Evolutionary conservation across 768 basidiomycete species (phyloP), one percentile per base, ranked within the genome.

Genomic region (Pleurotus eryngii): DNA sequence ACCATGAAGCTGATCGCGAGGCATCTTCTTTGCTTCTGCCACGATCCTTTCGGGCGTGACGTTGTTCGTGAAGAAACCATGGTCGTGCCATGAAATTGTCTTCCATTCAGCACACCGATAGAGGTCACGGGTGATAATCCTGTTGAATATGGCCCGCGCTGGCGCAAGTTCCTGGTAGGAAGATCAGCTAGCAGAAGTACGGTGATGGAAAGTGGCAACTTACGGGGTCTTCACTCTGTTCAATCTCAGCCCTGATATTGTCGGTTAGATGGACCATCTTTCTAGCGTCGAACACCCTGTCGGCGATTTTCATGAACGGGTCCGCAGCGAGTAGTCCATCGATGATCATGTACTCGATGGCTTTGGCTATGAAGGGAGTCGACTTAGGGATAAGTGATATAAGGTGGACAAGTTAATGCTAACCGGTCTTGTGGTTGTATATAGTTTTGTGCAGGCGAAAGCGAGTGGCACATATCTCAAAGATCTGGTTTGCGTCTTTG

Each of bases 271-370:
- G 73, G 2, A 92, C 62, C 57, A 81, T 92, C 55, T 76, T 73
- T 55, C 81, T 72, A 0, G 90, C 85, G 15, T 89, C 67, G 24
- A 77, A 67, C 14, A 92, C 77, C 4, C 73, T 71, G 1, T 76
- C 67, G 0, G 87, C 83, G 48, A 93, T 79, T 45, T 83, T 75
- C 66, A 92, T 67, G 57, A 79, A 57, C 0, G 83, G 79, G 38
- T 94, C 88, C 0, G 92, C 92, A 0, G 72, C 71, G 0, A 86
- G 70, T 3, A 94, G 76, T 0, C 80, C 89, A 61, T 93, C 91
- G 12, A 90, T 77, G n/a, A 93, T 74, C 92, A 93, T 93, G 64
- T 86, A 82, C 67, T 92, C 92, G 50, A 92, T 86, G 0, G 89
- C 84, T 61, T 81, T 87, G 3, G 89, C 90, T 89, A 65, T 43